phyloP scores from a whole-genome alignment of 2,329 filamentous ascomycete species.

The Talaromyces sp. region DNA sequence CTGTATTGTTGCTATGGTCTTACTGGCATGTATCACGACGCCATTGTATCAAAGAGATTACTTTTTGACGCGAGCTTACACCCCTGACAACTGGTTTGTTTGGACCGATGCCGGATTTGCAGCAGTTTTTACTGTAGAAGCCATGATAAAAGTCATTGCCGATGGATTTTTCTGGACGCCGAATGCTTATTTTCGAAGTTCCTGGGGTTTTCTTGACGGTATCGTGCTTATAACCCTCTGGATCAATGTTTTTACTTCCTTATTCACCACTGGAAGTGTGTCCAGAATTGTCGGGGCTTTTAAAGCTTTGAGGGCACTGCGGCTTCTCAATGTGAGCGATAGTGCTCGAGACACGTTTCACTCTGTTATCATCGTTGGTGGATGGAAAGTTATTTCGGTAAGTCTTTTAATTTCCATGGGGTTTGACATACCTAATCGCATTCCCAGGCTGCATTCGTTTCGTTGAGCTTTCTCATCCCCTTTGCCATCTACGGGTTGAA shows the following conservation, averaged over 20 bases:
- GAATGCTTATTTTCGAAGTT: constrained; percentile 93
- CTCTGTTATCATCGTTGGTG: constrained; percentile 87
- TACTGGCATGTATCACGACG: constrained; percentile 89
- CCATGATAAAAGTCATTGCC: constrained; percentile 85
- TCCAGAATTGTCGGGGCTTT: constrained; percentile 92
- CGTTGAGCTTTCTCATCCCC: constrained; percentile 86
- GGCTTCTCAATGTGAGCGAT: constrained; percentile 91
- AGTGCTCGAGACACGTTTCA: constrained; percentile 95
- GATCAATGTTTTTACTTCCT: constrained; percentile 84
- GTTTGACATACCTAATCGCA: constrained; percentile 1
- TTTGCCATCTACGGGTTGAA: constrained; percentile 96
- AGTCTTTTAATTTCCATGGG: constrained; percentile 31
- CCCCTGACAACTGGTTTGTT: constrained; percentile 81
- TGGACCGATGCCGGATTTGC: constrained; percentile 92
- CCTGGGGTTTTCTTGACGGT: constrained; percentile 94
- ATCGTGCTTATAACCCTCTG: constrained; percentile 88
- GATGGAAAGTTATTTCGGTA: constrained; percentile 87
- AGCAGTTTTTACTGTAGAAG: constrained; percentile 78
- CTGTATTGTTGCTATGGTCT: constrained; percentile 95
- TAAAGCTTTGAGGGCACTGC: constrained; percentile 87
- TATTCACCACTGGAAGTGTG: constrained; percentile 76
- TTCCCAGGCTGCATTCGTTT: constrained; percentile 75
- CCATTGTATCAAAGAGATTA: constrained; percentile 91
- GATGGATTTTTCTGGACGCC: constrained; percentile 96
- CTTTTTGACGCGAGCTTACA: constrained; percentile 59